These are phyloP conservation scores for Cercospora berteroae DNA, from an alignment of 2,329 filamentous ascomycete genomes.

Conservation along the genomic window DNA sequence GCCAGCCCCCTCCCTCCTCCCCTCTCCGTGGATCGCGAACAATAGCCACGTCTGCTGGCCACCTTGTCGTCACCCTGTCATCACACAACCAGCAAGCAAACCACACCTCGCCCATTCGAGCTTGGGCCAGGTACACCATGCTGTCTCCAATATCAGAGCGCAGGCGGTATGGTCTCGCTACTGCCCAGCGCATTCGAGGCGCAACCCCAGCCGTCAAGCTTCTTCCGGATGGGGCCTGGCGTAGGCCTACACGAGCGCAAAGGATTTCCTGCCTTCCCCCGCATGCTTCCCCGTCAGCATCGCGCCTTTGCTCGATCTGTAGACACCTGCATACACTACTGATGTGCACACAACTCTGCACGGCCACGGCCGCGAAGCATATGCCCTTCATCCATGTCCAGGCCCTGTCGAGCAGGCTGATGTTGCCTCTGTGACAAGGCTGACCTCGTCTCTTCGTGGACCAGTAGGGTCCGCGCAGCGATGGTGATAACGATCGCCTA, in stretches of 20 bases:
- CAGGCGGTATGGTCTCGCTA: slow-evolving; percentile 12
- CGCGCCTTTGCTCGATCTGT: neutral
- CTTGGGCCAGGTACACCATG: slow-evolving; percentile 12
- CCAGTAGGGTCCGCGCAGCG: neutral
- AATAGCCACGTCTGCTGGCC: slow-evolving; percentile 2
- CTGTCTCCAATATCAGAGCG: neutral
- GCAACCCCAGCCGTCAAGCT: slow-evolving; percentile 9
- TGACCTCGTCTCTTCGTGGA: neutral
- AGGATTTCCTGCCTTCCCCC: slow-evolving; percentile 8
- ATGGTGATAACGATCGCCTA: slow-evolving; percentile 4
- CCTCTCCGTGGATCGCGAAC: neutral
- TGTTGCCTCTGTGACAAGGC: neutral
- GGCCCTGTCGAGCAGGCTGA: neutral
- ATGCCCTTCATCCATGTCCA: neutral
- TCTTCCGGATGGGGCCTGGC: neutral
- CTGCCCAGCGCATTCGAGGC: slow-evolving; percentile 2
- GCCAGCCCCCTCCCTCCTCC: neutral
- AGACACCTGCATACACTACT: neutral
- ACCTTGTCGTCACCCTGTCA: slow-evolving; percentile 14
- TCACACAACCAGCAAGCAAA: slow-evolving; percentile 4
- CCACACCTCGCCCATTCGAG: slow-evolving; percentile 2
- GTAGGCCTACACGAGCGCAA: neutral
- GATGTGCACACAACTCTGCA: slow-evolving; percentile 1
- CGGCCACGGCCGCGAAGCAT: neutral
- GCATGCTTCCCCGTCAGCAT: neutral